Base-by-base conservation (phyloP, 1,284 basidiomycete genomes). In the Trichosporon ovoides region DNA sequence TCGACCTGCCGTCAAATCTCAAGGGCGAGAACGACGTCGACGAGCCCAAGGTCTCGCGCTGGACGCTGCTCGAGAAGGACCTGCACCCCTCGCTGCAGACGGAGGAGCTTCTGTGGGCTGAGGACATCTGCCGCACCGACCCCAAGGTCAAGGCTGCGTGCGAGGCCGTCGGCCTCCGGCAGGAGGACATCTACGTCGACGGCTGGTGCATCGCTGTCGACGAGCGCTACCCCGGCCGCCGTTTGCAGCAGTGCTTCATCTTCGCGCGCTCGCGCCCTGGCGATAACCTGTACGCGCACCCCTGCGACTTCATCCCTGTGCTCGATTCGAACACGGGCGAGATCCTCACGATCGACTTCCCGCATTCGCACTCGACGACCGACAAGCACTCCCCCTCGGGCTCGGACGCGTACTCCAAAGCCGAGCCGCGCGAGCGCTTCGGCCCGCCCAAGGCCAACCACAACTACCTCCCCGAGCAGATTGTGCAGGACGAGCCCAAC, bases 121-220 rank as follows among this genome's bases (percentile, higher is more conserved):
- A 80, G 65, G 68, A 76, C 40, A 68, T 76, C 38, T 78, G 79
- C 56, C 66, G 73, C 55, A 69, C 68, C 40, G 72, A 80, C 64
- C 59, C 72, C 12, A 65, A 69, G 51, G 73, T 80, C 53, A 71
- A 76, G 57, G 68, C 66, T 34, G 70, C 75, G 3, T 76, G 75
- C 56, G 69, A 71, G 1, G 78, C 77, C 3, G 71, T 80, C 38
- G 79, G 78, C 37, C 70, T 79, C 38, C 64, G 71, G 59, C 70
- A 74, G 35, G 62, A 72, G 53, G 60, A 71, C 57, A 68, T 79
- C 52, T 77, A 69, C 51, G 77, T 77, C 19, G 79, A 79, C 58
- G 72, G 78, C 43, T 80, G 80, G 80, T 76, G 73, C 49, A 76
- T 80, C 52, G 79, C 78, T 38, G 68, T 72, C 66, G 80, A 81